Evolutionary conservation across 768 basidiomycete genomes (phyloP), one percentile per base, ranked within the genome.

Genomic region (Kwoniella sp.): DNA sequence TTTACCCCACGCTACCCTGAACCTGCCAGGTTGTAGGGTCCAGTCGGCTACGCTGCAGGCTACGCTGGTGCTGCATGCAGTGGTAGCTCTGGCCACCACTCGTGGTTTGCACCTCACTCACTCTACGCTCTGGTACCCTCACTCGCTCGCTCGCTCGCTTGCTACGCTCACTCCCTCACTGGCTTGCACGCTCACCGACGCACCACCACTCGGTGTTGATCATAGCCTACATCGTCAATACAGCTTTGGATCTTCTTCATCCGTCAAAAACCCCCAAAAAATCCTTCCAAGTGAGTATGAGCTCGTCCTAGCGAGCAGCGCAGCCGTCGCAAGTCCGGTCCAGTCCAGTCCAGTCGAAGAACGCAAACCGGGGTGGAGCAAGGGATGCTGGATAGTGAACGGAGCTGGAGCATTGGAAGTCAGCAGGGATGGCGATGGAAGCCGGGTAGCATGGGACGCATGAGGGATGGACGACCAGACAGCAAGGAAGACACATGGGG

Each of bases 401-500:
- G 34, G 34, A n/a, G 15, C 19, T 6, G 34, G 34, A 36, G 8
- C 31, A 32, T 32, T 32, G 31, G 31, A 32, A 15, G 31, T 32
- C 15, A 8, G 15, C 31, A 15, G 31, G 9, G 31, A 32, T 32
- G 31, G 31, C 8, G 31, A 32, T 32, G 5, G 27, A 36, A 43
- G 23, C 26, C 27, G 43, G 37, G 19, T 32, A 36, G 14, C 33
- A 17, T 3, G 37, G 53, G 20, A 10, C 12, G 23, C 23, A 23
- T 14, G 23, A 40, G 19, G 32, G 29, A 32, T 22, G 27, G 9
- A 41, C 27, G 42, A 19, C 25, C n/a, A 28, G 40, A 53, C 51
- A 60, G 59, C 65, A 36, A 67, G 65, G 65, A 67, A 63, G 65
- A 64, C 40, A 63, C 64, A 56, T 59, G 65, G 65, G 65, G 65